Evolutionary conservation across 2,329 filamentous ascomycete genomes (phyloP).

Genomic region (Capronia americana): DNA sequence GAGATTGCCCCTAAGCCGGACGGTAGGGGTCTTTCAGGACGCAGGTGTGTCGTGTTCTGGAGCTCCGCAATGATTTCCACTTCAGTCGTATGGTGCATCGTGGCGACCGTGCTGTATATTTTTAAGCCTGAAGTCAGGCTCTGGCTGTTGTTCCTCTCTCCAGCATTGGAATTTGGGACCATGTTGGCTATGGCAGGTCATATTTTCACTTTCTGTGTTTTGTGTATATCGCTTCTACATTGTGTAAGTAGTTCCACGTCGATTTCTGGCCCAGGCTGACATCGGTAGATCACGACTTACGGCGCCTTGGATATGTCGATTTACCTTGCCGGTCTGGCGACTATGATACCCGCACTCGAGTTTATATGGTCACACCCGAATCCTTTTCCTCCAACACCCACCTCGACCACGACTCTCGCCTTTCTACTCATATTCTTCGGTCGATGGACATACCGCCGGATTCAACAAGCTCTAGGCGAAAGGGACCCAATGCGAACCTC

Average conservation of each 20-base stretch:
- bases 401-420: slow-evolving; percentile 30
- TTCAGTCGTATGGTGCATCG: slow-evolving; percentile 46
- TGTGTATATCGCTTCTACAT: slow-evolving; percentile 48
- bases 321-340: slow-evolving; percentile 32
- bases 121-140: slow-evolving; percentile 47
- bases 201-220: slow-evolving; percentile 44
- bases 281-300: slow-evolving; percentile 32
- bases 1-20: slow-evolving; percentile 28
- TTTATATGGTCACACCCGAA: slow-evolving; percentile 38
- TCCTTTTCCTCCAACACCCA: slow-evolving; percentile 38
- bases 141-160: slow-evolving; percentile 49
- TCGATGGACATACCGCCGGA: slow-evolving; percentile 30
- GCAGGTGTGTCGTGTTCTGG: slow-evolving; percentile 34
- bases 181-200: slow-evolving; percentile 49
- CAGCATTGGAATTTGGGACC: slow-evolving; percentile 40
- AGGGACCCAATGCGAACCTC: slow-evolving; percentile 24
- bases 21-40: slow-evolving; percentile 26
- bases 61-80: slow-evolving; percentile 36
- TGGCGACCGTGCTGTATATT: slow-evolving; percentile 46
- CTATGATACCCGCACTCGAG: slow-evolving; percentile 35
- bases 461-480: slow-evolving; percentile 33
- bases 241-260: slow-evolving; percentile 45
- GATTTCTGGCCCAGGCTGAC: slow-evolving; percentile 26
- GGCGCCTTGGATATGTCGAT: slow-evolving; percentile 37
- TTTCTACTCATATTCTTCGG: slow-evolving; percentile 38